Base-by-base conservation (phyloP, 139 green algal genomes). In the Astrephomene gubernaculifera region DNA sequence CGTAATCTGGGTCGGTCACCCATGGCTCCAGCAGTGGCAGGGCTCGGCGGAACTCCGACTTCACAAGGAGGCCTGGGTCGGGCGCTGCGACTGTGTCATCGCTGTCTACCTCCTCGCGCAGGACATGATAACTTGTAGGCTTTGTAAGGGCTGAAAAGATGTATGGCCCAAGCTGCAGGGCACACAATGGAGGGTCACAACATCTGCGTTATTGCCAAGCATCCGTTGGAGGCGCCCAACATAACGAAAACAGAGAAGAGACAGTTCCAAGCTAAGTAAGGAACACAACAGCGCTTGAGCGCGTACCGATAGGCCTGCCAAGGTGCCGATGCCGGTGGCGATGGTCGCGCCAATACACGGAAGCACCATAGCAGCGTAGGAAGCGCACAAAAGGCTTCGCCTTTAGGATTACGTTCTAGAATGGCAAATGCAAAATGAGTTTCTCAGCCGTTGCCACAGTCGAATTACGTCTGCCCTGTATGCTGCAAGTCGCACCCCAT, bases 1-100 rank as follows among this genome's bases (percentile, higher is more conserved):
- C 89, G 61, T 92, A 95, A 74, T 96, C 94, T 24, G 94, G 94
- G 74, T 88, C 93, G 4, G 78, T 90, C 5, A 91, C 90, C 94
- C 94, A 96, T 22, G 88, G 76, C 2, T 91, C 92, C 10, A 91
- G 90, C 53, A 92, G 90, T 31, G 89, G 71, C 14, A 96, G 85
- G 7, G 94, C 72, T 1, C 86, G 35, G 19, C 90, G 88, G 64
- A 90, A 90, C 74, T 92, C 76, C 25, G 87, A 81, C 10, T 82
- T 84, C 21, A 94, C 74, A 21, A 76, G 36, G 3, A 81, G 70
- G n/a, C 53, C 53, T 17, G 38, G 52, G 27, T 78, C 53, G 1
- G 83, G 83, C 45, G 73, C 65, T 7, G 78, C 25, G 29, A 88
- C 65, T 8, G 53, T 75, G 27, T 80, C 17, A 49, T 88, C 73